phyloP scores from a whole-genome alignment of 78 protist species.

The Cavenderia fasciculata region DNA sequence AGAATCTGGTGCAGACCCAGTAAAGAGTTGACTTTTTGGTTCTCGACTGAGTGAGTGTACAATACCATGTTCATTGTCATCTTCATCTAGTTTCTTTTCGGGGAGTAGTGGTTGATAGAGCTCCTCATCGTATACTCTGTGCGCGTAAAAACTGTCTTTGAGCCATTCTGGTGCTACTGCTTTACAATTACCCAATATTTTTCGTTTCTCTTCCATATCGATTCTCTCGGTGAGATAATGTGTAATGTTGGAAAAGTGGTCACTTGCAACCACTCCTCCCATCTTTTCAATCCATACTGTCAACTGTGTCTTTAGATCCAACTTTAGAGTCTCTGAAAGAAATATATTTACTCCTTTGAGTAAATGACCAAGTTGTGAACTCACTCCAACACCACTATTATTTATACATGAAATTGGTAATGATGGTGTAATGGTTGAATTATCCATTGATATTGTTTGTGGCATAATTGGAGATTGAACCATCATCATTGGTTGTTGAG shows the following conservation, averaged over 20 bases:
- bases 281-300: no score
- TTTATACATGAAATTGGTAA: no score
- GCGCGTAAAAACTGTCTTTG: not conserved
- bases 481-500: not conserved
- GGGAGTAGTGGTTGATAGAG: not conserved
- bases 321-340: not conserved
- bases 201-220: no score
- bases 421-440: not conserved
- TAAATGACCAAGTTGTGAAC: no score
- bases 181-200: not conserved
- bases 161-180: not conserved
- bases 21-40: no score
- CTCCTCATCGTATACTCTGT: not conserved
- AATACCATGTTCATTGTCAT: not conserved
- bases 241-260: no score
- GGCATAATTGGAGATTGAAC: not conserved
- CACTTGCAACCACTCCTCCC: no score
- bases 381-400: no score
- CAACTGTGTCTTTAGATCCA: no score
- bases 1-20: not conserved
- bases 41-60: no score
- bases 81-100: not conserved
- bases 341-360: no score
- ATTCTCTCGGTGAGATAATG: no score
- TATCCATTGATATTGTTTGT: not conserved